These are phyloP conservation scores for Carex cristatella DNA, from an alignment of 176 grass and related monocot species.

Conservation along the genomic window DNA sequence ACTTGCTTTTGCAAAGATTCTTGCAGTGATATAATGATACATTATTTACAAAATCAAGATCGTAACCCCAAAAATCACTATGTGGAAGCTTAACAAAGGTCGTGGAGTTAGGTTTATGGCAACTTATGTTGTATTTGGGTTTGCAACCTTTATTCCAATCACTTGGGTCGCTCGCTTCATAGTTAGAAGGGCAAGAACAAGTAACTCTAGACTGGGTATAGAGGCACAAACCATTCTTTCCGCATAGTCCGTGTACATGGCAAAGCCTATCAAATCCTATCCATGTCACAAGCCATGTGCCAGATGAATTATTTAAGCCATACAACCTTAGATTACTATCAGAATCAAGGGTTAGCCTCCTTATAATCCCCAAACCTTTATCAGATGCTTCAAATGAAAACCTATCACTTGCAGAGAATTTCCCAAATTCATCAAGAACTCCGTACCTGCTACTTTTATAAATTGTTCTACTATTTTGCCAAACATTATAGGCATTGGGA, in stretches of 20 bases:
- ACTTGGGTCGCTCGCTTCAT: conserved; percentile 4
- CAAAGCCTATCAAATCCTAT: not conserved
- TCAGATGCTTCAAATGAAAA: conserved; percentile 33
- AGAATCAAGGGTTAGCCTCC: conserved; percentile 24
- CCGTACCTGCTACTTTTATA: conserved; percentile 34
- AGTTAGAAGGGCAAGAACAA: conserved; percentile 20
- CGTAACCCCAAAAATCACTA: conserved; percentile 21
- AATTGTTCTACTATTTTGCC: conserved; percentile 14
- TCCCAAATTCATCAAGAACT: not conserved
- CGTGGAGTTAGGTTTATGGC: not conserved
- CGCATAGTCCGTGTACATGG: conserved; percentile 1
- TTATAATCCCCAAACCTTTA: not conserved
- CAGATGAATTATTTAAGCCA: conserved; percentile 1
- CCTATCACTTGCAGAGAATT: conserved; percentile 19
- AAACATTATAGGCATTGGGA: not conserved
- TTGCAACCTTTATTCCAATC: conserved; percentile 27
- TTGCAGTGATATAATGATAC: conserved; percentile 1
- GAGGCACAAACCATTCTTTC: conserved; percentile 19
- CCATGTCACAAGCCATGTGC: not conserved
- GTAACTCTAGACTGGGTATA: not conserved
- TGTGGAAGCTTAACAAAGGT: not conserved
- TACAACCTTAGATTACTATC: conserved; percentile 25
- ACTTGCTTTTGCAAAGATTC: not conserved
- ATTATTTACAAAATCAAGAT: not conserved
- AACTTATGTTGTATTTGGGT: conserved; percentile 1